Base-by-base conservation (phyloP, 768 basidiomycete species). In the Hydnum rufescens region DNA sequence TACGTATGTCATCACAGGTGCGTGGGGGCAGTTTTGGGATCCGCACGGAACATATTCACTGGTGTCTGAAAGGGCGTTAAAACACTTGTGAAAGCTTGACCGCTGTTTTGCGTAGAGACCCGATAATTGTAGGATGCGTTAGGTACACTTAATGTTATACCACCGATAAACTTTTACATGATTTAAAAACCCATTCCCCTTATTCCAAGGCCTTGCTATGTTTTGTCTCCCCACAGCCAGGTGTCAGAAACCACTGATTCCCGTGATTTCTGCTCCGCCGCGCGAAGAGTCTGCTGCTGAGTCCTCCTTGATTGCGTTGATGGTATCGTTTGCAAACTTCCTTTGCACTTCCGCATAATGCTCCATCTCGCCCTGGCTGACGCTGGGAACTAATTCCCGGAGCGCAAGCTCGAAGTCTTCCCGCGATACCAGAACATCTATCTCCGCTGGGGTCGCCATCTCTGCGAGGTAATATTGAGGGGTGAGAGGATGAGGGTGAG, bases 381-480 rank as follows among this genome's bases (percentile, higher is more conserved):
- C 80, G 60, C 83, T 87, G 3, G 88, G 86, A 6, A 80, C 70
- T 2, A 92, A 70, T 53, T 76, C 76, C 2, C 64, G 57, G 23
- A 96, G 66, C 2, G 93, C 92, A 8, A 63, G 63, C 29, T 75
- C 68, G 64, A 97, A 97, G 65, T 97, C 93, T 25, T 67, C 68
- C 55, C 69, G 68, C 0, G 72, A 72, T 0, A 97, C 87, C n/a
- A 78, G 66, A 13, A 96, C 80, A 8, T 75, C 71, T 8, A 80
- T 73, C 53, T 93, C 89, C 23, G 69, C 70, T 0, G 72, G 64
- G 4, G 68, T 67, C 0, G 87, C 88, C 57, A 95, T 69, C 61
- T 90, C 88, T 6, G 81, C 73, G 4, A 96, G 74, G 59, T 86
- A 96, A 60, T 89, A 93, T 61, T 93, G 89, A 0, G 89, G 72